A percentile compares a stretch with the other conserved stretches of the same genome.
These are phyloP conservation scores for Talaromyces sp. DNA, from an alignment of 2,329 filamentous ascomycete genomes.

Conservation along the genomic window DNA sequence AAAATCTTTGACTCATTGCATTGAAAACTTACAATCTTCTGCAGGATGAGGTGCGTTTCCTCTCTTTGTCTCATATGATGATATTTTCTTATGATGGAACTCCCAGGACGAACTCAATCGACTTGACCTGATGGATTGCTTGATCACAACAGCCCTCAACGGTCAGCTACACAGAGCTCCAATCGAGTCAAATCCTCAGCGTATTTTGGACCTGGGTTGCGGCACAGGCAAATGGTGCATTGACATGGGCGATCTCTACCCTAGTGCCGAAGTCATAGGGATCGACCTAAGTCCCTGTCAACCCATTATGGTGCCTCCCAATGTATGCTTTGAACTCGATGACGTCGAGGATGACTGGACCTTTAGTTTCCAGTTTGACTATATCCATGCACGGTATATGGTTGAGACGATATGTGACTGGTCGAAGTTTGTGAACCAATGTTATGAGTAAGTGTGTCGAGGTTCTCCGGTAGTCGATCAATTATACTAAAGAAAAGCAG, in stretches of 20 bases:
- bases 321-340: constrained; percentile 15
- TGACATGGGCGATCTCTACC: constrained; percentile 25
- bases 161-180: constrained; percentile 9
- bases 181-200: constrained; percentile 11
- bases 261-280: constrained; percentile 35
- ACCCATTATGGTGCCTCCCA: constrained; percentile 28
- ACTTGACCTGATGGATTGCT: constrained; percentile 6
- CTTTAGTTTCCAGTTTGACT: constrained; percentile 12
- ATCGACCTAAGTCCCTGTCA: constrained; percentile 43
- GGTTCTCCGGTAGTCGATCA: background rate
- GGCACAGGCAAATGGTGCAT: constrained; percentile 35
- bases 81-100: background rate
- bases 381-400: constrained; percentile 15
- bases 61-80: background rate
- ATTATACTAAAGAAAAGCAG: background rate
- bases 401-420: constrained; percentile 11
- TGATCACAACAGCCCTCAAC: constrained; percentile 11
- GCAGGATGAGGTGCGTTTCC: constrained; percentile 1
- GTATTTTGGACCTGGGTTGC: constrained; percentile 29
- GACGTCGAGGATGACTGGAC: constrained; percentile 15
- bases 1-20: background rate
- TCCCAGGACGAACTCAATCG: constrained; percentile 12
- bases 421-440: constrained; percentile 12
- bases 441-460: constrained; percentile 20
- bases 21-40: background rate